Evolutionary conservation across 306 rosid species (phyloP), one percentile per base, ranked within the genome.

Genomic region (Prunus campanulata): DNA sequence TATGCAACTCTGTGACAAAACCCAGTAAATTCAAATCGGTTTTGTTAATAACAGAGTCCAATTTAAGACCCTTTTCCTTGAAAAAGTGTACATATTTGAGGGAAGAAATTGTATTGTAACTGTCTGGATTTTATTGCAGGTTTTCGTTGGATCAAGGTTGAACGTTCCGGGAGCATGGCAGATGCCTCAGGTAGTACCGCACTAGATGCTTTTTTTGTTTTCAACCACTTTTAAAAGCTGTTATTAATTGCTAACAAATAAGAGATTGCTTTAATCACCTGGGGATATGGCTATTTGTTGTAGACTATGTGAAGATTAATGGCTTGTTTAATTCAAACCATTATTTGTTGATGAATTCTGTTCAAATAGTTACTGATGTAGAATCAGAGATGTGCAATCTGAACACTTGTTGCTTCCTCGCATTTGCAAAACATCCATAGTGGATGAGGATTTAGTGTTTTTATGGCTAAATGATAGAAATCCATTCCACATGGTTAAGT

Each of bases 131-230:
- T 80, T 78, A 42, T 60, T 74, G 70, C 87, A 95, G 98, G 75
- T 95, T 75, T 95, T 95, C 54, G 98, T 95, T 71, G 98, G 92
- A 48, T 95, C 98, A 51, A 90, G 91, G 77, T 84, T 95, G 87
- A 95, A 95, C 85, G 97, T 95, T 84, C 98, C 98, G 6, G 98
- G 98, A 86, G 98, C 97, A 83, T 95, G 98, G 98, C 98, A 95
- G 90, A 95, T 95, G 98, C 98, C 98, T 85, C 98, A 92, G 98
- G 98, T 91, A 84, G 54, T n/a, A 22, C 32, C 35, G 22, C 52
- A 62, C 44, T n/a, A 56, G 3, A 13, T 49, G 54, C 54, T 14
- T 49, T 49, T 39, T 39, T 39, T 39, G 9, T 39, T 6, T 39
- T 48, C 14, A 48, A 48, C 24, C 35, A 12, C 68, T 65, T 35